These are phyloP conservation scores for Candida ortonii DNA, from an alignment of 805 yeast genomes.

Conservation along the genomic window DNA sequence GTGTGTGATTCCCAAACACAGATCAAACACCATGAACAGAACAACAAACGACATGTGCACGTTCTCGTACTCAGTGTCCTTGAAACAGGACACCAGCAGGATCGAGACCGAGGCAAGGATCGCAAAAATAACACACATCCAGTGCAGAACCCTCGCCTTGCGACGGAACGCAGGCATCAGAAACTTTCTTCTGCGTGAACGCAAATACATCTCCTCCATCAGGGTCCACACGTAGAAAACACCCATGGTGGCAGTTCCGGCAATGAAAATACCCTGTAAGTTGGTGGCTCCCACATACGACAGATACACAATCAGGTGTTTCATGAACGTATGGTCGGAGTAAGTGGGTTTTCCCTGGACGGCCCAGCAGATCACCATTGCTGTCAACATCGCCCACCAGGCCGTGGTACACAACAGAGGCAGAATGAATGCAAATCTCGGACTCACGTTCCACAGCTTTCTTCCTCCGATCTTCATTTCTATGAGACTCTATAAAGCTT, in stretches of 20 bases:
- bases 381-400: conserved; percentile 92
- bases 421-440: conserved; percentile 34
- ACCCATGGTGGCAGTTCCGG: conserved; percentile 76
- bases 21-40: conserved; percentile 66
- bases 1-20: conserved; percentile 47
- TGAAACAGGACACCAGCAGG: conserved; percentile 68
- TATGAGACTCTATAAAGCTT: neutral
- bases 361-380: conserved; percentile 76
- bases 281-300: conserved; percentile 88
- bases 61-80: conserved; percentile 52
- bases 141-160: conserved; percentile 21
- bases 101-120: conserved; percentile 60
- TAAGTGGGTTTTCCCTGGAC: conserved; percentile 76
- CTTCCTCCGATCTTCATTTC: conserved; percentile 4
- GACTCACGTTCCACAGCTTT: conserved; percentile 27
- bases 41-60: conserved; percentile 70
- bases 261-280: conserved; percentile 78
- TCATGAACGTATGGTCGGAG: conserved; percentile 47
- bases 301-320: conserved; percentile 52
- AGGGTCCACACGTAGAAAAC: conserved; percentile 65
- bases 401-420: conserved; percentile 66
- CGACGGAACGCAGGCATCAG: conserved; percentile 46
- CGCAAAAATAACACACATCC: conserved; percentile 22
- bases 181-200: conserved; percentile 47
- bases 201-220: conserved; percentile 57